These are phyloP conservation scores for Tetrahymena borealis DNA, from an alignment of 73 alveolate species.

Conservation along the genomic window DNA sequence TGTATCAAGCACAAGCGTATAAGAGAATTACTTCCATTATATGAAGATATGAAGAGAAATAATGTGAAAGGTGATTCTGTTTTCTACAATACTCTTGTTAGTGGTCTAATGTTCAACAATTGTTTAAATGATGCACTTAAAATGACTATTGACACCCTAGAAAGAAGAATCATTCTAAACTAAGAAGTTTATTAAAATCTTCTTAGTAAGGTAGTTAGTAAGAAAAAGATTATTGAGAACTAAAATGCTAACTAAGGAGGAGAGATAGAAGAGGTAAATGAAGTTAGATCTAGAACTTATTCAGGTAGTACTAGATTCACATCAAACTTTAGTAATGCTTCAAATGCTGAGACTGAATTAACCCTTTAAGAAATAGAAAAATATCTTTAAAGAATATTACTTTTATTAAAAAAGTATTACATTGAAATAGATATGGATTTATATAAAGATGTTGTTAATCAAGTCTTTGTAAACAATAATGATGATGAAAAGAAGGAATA, in stretches of 20 bases:
- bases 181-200: background rate
- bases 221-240: background rate
- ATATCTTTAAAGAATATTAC: background rate
- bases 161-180: background rate
- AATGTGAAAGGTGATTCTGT: slow-evolving; percentile 71
- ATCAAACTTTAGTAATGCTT: background rate
- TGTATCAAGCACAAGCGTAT: slow-evolving; percentile 74
- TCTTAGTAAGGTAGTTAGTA: background rate
- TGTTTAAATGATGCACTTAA: background rate
- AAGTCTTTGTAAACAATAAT: background rate
- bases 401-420: background rate
- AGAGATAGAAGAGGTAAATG: background rate
- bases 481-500: background rate
- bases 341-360: background rate
- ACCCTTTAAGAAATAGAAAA: background rate
- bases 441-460: background rate
- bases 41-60: slow-evolving; percentile 60
- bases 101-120: slow-evolving; percentile 44
- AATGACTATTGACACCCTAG: background rate
- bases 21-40: slow-evolving; percentile 56
- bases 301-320: background rate
- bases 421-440: background rate
- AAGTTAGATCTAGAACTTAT: background rate
- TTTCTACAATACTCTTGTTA: slow-evolving; percentile 68
- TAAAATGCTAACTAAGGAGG: background rate